Conservation (phyloP, 2,329 filamentous ascomycete genomes). For the Blastomyces parvus region DNA sequence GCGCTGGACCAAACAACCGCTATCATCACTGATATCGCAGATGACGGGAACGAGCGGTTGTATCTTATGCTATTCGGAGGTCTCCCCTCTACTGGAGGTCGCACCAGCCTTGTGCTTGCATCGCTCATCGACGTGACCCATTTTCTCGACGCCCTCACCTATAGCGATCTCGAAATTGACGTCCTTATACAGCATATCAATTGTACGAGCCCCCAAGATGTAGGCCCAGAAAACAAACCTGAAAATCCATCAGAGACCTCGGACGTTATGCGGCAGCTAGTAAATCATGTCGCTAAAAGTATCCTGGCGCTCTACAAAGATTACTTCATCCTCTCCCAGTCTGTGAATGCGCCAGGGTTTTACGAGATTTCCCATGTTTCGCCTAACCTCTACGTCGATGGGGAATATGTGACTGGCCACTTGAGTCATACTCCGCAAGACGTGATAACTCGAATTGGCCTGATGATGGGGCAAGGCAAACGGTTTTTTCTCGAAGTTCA, state of each 20-base stretch:
- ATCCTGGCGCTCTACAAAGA: slow-evolving; percentile 22
- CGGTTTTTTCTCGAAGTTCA: slow-evolving; percentile 20
- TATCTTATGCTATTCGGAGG: slow-evolving; percentile 22
- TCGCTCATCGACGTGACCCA: slow-evolving; percentile 23
- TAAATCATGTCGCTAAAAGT: slow-evolving; percentile 19
- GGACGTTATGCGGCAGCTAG: slow-evolving; percentile 10
- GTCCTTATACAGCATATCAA: slow-evolving; percentile 1
- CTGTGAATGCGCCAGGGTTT: slow-evolving; percentile 18
- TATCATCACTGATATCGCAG: slow-evolving; percentile 19
- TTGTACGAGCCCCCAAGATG: neutral
- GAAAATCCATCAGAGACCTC: slow-evolving; percentile 1
- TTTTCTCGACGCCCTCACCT: slow-evolving; percentile 21
- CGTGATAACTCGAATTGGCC: slow-evolving; percentile 16
- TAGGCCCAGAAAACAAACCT: neutral
- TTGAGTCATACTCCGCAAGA: slow-evolving; percentile 18
- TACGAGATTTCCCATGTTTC: slow-evolving; percentile 27
- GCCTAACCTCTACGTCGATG: slow-evolving; percentile 17
- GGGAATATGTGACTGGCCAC: slow-evolving; percentile 23
- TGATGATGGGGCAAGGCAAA: slow-evolving; percentile 14
- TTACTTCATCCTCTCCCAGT: slow-evolving; percentile 22
- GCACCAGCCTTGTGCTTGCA: slow-evolving; percentile 19
- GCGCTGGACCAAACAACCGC: slow-evolving; percentile 18
- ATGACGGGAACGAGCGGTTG: slow-evolving; percentile 19
- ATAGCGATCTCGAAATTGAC: slow-evolving; percentile 16
- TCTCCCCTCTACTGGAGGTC: slow-evolving; percentile 17